Base-by-base conservation (phyloP, 1,284 basidiomycete genomes). In the Tetrapyrgos nigripes region DNA sequence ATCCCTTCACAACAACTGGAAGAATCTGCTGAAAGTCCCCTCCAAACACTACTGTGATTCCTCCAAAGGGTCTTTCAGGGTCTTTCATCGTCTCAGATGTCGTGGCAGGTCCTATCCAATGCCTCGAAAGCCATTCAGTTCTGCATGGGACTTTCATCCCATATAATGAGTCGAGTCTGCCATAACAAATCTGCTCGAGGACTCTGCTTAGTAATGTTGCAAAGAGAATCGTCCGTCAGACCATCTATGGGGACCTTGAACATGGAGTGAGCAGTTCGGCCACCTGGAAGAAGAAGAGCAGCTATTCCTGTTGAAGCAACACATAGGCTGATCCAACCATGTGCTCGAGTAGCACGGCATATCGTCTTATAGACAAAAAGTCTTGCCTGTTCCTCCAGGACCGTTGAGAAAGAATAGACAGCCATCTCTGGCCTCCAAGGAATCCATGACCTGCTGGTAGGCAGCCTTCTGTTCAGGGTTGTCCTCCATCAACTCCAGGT, bases 361-460 rank as follows among this genome's bases (percentile, higher is more conserved):
- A 84, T 57, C 0, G 77, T 73, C 9, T 77, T 81, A 58, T 77
- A 77, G 0, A 83, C 46, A 67, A 75, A n/a, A 84, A 0, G 80
- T 85, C 59, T 85, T 86, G 1, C 81, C 81, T 58, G 73, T 76
- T 0, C 82, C 82, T 49, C 76, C 82, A 27, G 74, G 67, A 46
- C 82, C 79, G 57, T 81, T 64, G 9, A 85, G 54, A 59, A 83
- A 84, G 63, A 81, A 83, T 0, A 62, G 19, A 17, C 64, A 50
- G 0, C 76, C 75, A 3, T 33, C 0, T 1, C 65, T 26, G 1
- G 67, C 11, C 0, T 65, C 40, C n/a, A 76, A 67, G 13, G 78
- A 73, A 5, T 61, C 29, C 2, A 73, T 53, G 28, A 83, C 70
- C 1, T 40, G 4, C n/a, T n/a, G n/a, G n/a, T n/a, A n/a, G n/a